These are phyloP conservation scores for Phyllostachys edulis DNA, from an alignment of 176 grass and related monocot genomes.

Conservation along the genomic window DNA sequence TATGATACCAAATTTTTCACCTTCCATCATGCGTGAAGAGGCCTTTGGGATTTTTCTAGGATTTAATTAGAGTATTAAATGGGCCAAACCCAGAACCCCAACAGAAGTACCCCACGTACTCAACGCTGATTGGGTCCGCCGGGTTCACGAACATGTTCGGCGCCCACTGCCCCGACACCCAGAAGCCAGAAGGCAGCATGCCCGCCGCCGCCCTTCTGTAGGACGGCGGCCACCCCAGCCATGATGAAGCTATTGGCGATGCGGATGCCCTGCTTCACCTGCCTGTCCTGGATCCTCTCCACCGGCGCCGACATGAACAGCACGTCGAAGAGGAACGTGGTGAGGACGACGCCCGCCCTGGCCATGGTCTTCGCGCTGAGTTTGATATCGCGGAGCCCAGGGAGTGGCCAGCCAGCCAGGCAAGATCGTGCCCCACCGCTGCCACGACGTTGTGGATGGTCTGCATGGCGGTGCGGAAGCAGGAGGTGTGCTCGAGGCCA, in stretches of 20 bases:
- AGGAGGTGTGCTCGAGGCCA: slow-evolving; percentile 43
- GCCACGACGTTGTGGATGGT: slow-evolving; percentile 28
- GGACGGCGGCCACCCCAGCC: slow-evolving; percentile 40
- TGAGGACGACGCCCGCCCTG: slow-evolving; percentile 34
- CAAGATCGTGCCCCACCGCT: slow-evolving; percentile 3
- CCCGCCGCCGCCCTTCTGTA: slow-evolving; percentile 16
- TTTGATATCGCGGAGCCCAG: slow-evolving; percentile 62
- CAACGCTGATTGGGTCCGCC: too few relatives aligned
- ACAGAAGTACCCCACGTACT: too few relatives aligned
- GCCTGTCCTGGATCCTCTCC: slow-evolving; percentile 59
- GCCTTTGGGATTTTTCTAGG: too few relatives aligned
- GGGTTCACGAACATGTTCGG: slow-evolving; percentile 66
- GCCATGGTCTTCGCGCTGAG: slow-evolving; percentile 59
- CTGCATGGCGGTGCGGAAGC: slow-evolving; percentile 39
- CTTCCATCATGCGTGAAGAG: too few relatives aligned
- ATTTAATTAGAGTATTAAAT: too few relatives aligned
- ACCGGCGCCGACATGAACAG: slow-evolving; percentile 56
- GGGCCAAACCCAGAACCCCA: too few relatives aligned
- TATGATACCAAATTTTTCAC: too few relatives aligned
- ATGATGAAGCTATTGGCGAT: slow-evolving; percentile 63
- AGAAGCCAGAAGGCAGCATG: slow-evolving; percentile 53
- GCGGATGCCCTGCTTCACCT: slow-evolving; percentile 52
- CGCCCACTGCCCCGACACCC: slow-evolving; percentile 54
- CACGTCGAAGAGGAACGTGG: slow-evolving; percentile 78
- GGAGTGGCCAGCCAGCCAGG: slow-evolving; percentile 75